Conservation (phyloP, 2,329 filamentous ascomycete genomes). For the Fusarium mundagurra region DNA sequence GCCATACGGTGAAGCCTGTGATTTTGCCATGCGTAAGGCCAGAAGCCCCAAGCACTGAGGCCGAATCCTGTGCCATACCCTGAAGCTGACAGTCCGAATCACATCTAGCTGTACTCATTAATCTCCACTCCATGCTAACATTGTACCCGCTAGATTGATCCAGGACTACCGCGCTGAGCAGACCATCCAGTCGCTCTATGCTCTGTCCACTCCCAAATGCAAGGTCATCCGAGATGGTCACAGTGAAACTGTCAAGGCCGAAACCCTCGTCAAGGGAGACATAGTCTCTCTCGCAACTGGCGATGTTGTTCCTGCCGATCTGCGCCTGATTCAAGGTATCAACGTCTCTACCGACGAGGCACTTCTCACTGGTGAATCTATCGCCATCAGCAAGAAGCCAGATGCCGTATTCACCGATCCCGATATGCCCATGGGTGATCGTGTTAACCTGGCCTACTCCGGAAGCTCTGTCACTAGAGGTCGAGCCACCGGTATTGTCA, state of each 20-base stretch:
- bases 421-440: conserved; percentile 72
- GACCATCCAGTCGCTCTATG: conserved; percentile 69
- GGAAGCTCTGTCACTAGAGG: conserved; percentile 78
- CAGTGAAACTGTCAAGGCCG: conserved; percentile 62
- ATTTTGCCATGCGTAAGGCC: conserved; percentile 39
- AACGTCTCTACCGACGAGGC: conserved; percentile 82
- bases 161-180: conserved; percentile 71
- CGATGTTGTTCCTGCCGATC: conserved; percentile 76
- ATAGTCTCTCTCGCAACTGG: conserved; percentile 70
- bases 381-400: conserved; percentile 74
- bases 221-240: conserved; percentile 66
- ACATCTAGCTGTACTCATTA: conserved; percentile 17
- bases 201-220: conserved; percentile 67
- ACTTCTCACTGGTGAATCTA: conserved; percentile 77
- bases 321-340: conserved; percentile 71
- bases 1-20: conserved; percentile 44
- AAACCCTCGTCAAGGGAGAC: conserved; percentile 72
- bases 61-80: conserved; percentile 41
- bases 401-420: conserved; percentile 62
- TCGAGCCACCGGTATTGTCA: conserved; percentile 74
- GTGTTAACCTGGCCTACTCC: conserved; percentile 76
- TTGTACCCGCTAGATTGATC: conserved; percentile 55
- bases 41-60: conserved; percentile 43
- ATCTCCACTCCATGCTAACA: conserved; percentile 41
- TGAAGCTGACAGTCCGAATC: conserved; percentile 41